Percentiles rank a stretch among this genome's conserved stretches.
These are phyloP conservation scores for Candida sanyaensis DNA, from an alignment of 1,139 yeast genomes.

Conservation along the genomic window DNA sequence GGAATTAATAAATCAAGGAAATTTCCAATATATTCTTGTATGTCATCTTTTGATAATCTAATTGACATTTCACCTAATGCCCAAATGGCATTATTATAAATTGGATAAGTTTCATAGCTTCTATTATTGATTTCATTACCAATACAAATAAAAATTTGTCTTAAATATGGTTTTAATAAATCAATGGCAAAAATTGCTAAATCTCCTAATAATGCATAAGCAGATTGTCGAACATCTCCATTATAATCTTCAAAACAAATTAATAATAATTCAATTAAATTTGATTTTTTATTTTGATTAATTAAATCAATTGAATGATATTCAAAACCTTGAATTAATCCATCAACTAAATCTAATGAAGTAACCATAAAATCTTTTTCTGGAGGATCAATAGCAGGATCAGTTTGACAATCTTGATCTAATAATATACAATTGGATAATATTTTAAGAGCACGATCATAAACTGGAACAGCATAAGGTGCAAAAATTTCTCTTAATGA, in stretches of 20 bases:
- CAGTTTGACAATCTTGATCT: slow-evolving; percentile 64
- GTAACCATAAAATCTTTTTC: slow-evolving; percentile 92
- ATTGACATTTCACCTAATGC: slow-evolving; percentile 84
- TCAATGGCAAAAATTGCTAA: slow-evolving; percentile 66
- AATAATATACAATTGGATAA: slow-evolving; percentile 66
- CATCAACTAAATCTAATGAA: slow-evolving; percentile 86
- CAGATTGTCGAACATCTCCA: slow-evolving; percentile 89
- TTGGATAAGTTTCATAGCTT: slow-evolving; percentile 54
- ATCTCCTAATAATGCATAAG: slow-evolving; percentile 90
- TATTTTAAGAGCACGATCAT: slow-evolving; percentile 73
- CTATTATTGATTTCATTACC: slow-evolving; percentile 67
- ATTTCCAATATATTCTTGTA: slow-evolving; percentile 63
- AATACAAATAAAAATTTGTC: slow-evolving; percentile 59
- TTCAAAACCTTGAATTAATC: slow-evolving; percentile 87
- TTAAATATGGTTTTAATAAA: slow-evolving; percentile 57
- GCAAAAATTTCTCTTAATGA: slow-evolving; percentile 81
- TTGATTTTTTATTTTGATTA: slow-evolving; percentile 29
- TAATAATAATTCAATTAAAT: slow-evolving; percentile 64
- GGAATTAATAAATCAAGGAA: slow-evolving; percentile 66
- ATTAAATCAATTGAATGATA: slow-evolving; percentile 62
- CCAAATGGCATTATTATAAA: slow-evolving; percentile 92
- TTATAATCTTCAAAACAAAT: slow-evolving; percentile 75
- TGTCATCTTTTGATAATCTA: slow-evolving; percentile 49
- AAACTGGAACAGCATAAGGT: slow-evolving; percentile 90
- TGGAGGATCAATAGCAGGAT: slow-evolving; percentile 74